Evolutionary conservation across 2,329 filamentous ascomycete genomes (phyloP).

Genomic region (Scolecobasidium constrictum): DNA sequence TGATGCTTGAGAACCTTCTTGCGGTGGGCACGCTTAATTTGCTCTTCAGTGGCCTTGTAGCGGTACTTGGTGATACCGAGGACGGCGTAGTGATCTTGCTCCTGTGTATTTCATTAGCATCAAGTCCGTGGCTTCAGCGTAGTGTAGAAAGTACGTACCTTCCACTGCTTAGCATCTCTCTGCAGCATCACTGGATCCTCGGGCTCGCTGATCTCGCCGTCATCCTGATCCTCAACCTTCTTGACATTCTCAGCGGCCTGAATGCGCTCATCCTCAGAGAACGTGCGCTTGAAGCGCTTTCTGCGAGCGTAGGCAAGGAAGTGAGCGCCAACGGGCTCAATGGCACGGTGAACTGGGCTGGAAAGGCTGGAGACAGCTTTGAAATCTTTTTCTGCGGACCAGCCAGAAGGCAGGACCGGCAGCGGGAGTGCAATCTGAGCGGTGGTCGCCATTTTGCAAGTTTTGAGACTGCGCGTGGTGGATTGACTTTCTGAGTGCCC

Average conservation of each 20-base stretch:
- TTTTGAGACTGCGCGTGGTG: conserved; percentile 6
- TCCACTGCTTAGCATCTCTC: conserved; percentile 98
- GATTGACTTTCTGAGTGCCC: too few relatives aligned
- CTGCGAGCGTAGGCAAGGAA: conserved; percentile 96
- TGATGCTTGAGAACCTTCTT: conserved; percentile 99
- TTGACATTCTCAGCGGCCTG: conserved; percentile 91
- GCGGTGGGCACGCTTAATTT: conserved; percentile 97
- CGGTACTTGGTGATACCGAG: conserved; percentile 89
- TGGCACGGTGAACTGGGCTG: conserved; percentile 67
- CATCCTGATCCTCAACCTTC: conserved; percentile 87
- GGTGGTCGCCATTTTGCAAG: conserved; percentile 37
- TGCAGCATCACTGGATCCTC: conserved; percentile 89
- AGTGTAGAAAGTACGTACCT: conserved; percentile 47
- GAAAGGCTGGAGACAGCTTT: conserved; percentile 71
- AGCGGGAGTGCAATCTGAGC: conserved; percentile 56
- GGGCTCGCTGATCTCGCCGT: conserved; percentile 81
- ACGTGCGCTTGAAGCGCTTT: conserved; percentile 87
- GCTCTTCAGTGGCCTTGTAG: conserved; percentile 85
- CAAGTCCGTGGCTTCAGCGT: neutral
- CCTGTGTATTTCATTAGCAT: conserved; percentile 34
- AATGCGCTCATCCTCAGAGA: conserved; percentile 96
- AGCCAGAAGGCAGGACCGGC: conserved; percentile 66
- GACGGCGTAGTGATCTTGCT: conserved; percentile 96
- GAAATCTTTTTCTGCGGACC: conserved; percentile 86
- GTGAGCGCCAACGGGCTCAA: conserved; percentile 94